phyloP scores from a whole-genome alignment of 805 yeast species.

The Metschnikowia henanensis region DNA sequence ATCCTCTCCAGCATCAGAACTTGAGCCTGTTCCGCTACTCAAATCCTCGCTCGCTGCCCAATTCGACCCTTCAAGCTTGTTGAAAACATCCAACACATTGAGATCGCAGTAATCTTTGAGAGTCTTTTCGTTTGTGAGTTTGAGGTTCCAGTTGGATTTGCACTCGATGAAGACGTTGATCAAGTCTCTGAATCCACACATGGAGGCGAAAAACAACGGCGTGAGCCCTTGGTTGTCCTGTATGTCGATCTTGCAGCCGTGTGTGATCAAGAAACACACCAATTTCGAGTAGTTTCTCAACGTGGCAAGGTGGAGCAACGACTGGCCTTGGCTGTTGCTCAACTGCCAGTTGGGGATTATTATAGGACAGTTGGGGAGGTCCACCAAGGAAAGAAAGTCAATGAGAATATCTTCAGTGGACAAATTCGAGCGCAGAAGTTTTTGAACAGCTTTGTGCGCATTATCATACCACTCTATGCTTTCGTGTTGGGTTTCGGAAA shows the following conservation, averaged over 20 bases:
- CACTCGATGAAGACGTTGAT: constrained; percentile 62
- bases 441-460: constrained; percentile 52
- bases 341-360: constrained; percentile 76
- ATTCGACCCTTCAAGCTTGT: constrained; percentile 22
- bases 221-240: constrained; percentile 81
- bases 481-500: constrained; percentile 20
- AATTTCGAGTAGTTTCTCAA: constrained; percentile 68
- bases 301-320: constrained; percentile 83
- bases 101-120: constrained; percentile 45
- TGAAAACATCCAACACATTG: constrained; percentile 44
- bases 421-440: constrained; percentile 43
- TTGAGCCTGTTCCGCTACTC: constrained; percentile 10
- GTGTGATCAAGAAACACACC: constrained; percentile 64
- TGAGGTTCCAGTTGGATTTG: constrained; percentile 57
- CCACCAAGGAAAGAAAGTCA: constrained; percentile 56
- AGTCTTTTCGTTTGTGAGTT: constrained; percentile 49
- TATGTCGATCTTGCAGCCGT: constrained; percentile 63
- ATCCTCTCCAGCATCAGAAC: constrained; percentile 17
- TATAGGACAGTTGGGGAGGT: constrained; percentile 61
- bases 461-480: constrained; percentile 50
- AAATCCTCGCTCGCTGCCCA: constrained; percentile 12
- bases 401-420: constrained; percentile 51
- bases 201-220: constrained; percentile 84
- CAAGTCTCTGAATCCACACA: constrained; percentile 69
- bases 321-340: constrained; percentile 81